Base-by-base conservation (phyloP, 192 early-diverging fungal species). In the Geosiphon pyriformis region DNA sequence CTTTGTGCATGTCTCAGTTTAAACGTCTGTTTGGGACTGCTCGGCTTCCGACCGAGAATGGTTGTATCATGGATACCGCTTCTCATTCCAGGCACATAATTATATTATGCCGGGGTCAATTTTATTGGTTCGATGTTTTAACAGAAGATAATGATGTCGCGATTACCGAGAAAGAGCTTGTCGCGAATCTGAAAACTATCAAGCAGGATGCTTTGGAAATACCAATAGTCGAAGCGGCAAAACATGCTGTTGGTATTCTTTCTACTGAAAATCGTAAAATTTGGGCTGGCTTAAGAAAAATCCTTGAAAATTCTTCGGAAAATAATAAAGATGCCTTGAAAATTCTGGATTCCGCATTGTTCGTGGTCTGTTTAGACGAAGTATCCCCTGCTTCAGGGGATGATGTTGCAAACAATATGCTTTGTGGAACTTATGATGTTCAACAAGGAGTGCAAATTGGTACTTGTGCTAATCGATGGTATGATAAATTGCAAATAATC, bases 1-100 rank as follows among this genome's bases (percentile, higher is more conserved):
- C 87, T 2, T 76, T 88, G 22, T 88, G 88, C 72, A 93, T 94
- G 91, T 76, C 88, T 63, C 92, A 94, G 71, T 94, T 92, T 76
- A 61, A 72, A 34, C 67, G 84, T 26, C 61, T 92, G n/a, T 94
- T 93, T 81, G 91, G 88, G 8, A 84, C 88, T 52, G 86, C 90
- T 1, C 82, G 92, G 29, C 83, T 92, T 23, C 92, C 92, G 18
- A 75, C 76, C 3, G 73, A 75, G 42, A 66, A 71, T 35, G 73
- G 78, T n/a, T 80, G 78, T 56, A 72, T 47, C 11, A 80, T 80
- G 31, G 27, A 55, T 22, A 62, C 52, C 0, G 64, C 70, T 25
- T 34, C 49, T 6, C 2, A 61, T 2, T 53, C 88, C 22, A 65
- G 65, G 42, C 83, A 90, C 77, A 87, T 94, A 68, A 72, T 83